phyloP scores from a whole-genome alignment of 1,284 basidiomycete genomes.

The Ganoderma leucocontextum region DNA sequence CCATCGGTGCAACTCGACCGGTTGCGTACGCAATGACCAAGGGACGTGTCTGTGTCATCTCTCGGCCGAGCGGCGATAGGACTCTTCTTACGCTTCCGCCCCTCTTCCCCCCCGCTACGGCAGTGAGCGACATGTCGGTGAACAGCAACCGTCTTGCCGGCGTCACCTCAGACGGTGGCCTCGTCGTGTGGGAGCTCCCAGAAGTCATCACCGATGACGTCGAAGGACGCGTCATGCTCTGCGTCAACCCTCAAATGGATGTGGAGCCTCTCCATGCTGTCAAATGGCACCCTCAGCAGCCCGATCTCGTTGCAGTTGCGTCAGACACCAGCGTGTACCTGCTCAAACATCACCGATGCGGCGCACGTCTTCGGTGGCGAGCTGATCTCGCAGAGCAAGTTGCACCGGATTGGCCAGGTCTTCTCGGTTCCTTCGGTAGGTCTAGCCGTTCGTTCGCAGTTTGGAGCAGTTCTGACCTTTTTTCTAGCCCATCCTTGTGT shows the following conservation, averaged over 20 bases:
- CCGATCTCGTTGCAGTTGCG: conserved; percentile 79
- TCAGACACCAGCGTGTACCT: conserved; percentile 77
- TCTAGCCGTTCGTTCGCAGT: conserved; percentile 23
- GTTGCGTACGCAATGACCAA: conserved; percentile 92
- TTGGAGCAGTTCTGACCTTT: conserved; percentile 12
- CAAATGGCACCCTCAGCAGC: conserved; percentile 83
- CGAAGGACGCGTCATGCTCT: conserved; percentile 77
- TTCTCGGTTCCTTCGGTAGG: conserved; percentile 76
- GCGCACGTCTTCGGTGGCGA: conserved; percentile 64
- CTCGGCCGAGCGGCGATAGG: conserved; percentile 83
- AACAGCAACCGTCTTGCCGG: conserved; percentile 82
- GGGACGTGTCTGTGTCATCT: conserved; percentile 85
- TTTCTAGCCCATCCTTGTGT: conserved; percentile 73
- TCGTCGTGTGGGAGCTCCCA: conserved; percentile 86
- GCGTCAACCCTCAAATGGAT: conserved; percentile 66
- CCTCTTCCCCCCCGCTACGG: conserved; percentile 65
- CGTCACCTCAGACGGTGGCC: conserved; percentile 85
- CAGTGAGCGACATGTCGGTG: conserved; percentile 84
- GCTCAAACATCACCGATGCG: conserved; percentile 72
- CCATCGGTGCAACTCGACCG: conserved; percentile 87
- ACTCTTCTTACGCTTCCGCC: conserved; percentile 79
- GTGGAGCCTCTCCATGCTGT: conserved; percentile 75
- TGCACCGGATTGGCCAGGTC: conserved; percentile 69
- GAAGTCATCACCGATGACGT: conserved; percentile 83
- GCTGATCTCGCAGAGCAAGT: conserved; percentile 68